Conservation (phyloP, 2,329 filamentous ascomycete genomes). For the Colletotrichum lupini region DNA sequence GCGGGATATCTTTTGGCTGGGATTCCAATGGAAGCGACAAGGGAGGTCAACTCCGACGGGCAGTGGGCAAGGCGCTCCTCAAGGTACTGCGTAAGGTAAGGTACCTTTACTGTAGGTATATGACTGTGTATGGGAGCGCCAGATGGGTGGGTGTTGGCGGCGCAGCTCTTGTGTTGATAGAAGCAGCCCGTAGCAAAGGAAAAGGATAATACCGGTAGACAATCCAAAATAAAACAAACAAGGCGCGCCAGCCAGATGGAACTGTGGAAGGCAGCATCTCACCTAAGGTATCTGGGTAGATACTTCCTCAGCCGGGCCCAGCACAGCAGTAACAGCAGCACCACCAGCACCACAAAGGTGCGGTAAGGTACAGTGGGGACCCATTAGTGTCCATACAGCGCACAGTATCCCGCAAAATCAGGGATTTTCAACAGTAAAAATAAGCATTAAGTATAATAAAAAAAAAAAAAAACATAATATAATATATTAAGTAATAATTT, state of each 20-base stretch:
- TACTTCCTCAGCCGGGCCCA: not conserved
- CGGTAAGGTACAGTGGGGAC: too few species aligned
- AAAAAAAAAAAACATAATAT: too few species aligned
- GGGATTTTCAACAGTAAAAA: too few species aligned
- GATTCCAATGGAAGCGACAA: slow-evolving; percentile 19
- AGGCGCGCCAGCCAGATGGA: slow-evolving; percentile 26
- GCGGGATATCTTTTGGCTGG: slow-evolving; percentile 33
- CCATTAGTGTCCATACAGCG: too few species aligned
- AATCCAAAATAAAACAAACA: not conserved
- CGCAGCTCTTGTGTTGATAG: not conserved
- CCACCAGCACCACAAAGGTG: not conserved
- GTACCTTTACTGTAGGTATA: too few species aligned
- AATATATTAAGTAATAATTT: too few species aligned
- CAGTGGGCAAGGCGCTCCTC: too few species aligned
- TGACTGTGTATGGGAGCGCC: not conserved
- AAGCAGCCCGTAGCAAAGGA: not conserved
- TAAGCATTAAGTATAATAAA: too few species aligned
- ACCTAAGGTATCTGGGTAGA: too few species aligned
- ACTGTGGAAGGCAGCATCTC: too few species aligned
- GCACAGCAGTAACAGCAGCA: not conserved
- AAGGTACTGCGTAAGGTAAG: too few species aligned
- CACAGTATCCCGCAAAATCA: too few species aligned
- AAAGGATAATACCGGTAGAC: not conserved
- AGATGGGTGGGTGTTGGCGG: not conserved
- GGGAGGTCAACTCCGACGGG: not conserved